Evolutionary conservation across 345 rosid species (phyloP).

Genomic region (Brassica juncea): DNA sequence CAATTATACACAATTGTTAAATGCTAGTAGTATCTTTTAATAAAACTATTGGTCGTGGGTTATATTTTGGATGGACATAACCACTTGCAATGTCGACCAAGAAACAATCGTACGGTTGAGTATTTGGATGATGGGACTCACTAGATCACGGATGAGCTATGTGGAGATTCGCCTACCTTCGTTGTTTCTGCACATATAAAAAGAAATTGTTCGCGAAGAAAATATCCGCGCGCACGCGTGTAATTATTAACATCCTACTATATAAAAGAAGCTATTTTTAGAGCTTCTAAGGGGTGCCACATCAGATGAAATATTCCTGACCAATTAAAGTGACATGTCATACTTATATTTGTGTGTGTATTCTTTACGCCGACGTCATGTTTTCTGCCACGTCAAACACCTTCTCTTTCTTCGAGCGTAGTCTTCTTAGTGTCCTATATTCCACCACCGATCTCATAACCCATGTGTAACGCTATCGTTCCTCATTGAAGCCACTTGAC

Average conservation of each 20-base stretch:
- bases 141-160: neutral
- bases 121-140: slow-evolving; percentile 12
- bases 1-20: neutral
- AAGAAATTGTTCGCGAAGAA: neutral
- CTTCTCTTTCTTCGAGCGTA: no score
- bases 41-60: neutral
- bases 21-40: neutral
- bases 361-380: no score
- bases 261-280: no score
- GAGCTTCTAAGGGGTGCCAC: no score
- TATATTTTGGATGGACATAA: slow-evolving; percentile 12
- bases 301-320: no score
- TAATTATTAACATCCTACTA: slow-evolving; percentile 29
- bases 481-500: no score
- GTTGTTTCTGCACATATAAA: neutral
- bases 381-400: no score
- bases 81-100: slow-evolving; percentile 10
- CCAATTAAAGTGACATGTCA: no score
- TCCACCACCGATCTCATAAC: no score
- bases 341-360: no score
- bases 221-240: slow-evolving; percentile 28
- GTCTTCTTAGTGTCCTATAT: no score
- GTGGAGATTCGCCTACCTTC: slow-evolving; percentile 37
- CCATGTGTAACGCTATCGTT: no score
- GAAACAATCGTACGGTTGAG: slow-evolving; percentile 8